Evolutionary conservation across 2,329 filamentous ascomycete genomes (phyloP).

Genomic region (Celoporthe dispersa): DNA sequence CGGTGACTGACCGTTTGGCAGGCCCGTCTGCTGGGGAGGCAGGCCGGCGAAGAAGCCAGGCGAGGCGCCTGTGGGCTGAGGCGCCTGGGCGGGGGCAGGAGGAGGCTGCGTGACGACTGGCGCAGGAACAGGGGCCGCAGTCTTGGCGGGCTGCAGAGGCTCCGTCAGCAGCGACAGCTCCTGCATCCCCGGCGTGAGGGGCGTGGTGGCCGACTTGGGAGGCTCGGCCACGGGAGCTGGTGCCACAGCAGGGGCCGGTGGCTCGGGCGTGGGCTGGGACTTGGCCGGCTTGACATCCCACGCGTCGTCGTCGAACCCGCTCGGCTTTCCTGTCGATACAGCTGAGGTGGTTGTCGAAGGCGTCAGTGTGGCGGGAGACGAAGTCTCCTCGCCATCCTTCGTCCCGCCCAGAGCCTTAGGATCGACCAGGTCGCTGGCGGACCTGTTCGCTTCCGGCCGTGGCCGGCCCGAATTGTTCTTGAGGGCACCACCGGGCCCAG

Average conservation of each 20-base stretch:
- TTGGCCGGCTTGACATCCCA: slow-evolving; percentile 92
- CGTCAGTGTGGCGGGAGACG: slow-evolving; percentile 35
- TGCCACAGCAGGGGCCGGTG: slow-evolving; percentile 43
- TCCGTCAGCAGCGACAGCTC: slow-evolving; percentile 59
- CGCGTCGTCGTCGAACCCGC: slow-evolving; percentile 92
- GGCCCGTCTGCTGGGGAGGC: slow-evolving; percentile 53
- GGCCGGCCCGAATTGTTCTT: slow-evolving; percentile 95
- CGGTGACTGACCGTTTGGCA: slow-evolving; percentile 41
- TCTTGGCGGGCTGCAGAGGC: slow-evolving; percentile 57
- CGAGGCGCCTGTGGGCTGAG: slow-evolving; percentile 58
- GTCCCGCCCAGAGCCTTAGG: slow-evolving; percentile 79
- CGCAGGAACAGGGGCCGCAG: slow-evolving; percentile 39
- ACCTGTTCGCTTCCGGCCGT: slow-evolving; percentile 82
- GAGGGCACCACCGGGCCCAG: slow-evolving; percentile 86
- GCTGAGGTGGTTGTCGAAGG: slow-evolving; percentile 32
- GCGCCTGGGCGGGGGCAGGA: slow-evolving; percentile 43
- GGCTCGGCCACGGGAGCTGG: slow-evolving; percentile 42
- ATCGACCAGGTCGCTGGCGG: slow-evolving; percentile 85
- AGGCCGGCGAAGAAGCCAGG: slow-evolving; percentile 62
- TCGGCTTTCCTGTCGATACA: slow-evolving; percentile 32
- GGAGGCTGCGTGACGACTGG: slow-evolving; percentile 41
- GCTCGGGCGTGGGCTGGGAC: slow-evolving; percentile 44
- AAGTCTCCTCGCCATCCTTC: slow-evolving; percentile 49
- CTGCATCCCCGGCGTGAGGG: slow-evolving; percentile 69
- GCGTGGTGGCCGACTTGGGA: slow-evolving; percentile 46